Conservation (phyloP, 345 rosid genomes). For the Cardamine resedifolia region DNA sequence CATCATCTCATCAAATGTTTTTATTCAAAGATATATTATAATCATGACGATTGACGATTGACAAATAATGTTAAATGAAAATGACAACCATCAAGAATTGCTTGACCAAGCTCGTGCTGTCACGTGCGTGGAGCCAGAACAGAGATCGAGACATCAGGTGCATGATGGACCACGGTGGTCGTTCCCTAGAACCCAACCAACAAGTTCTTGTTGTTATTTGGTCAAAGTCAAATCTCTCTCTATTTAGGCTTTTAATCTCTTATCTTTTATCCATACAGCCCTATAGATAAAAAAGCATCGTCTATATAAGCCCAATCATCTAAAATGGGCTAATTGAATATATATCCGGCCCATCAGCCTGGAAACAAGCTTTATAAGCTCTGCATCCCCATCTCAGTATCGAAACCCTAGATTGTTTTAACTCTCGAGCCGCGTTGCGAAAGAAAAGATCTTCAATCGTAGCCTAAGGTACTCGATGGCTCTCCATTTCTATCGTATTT, state of each 20-base stretch:
- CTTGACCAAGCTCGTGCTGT: conserved; percentile 28
- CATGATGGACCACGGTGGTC: conserved; percentile 35
- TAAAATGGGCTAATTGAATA: neutral
- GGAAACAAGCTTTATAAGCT: conserved; percentile 2
- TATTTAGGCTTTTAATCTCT: neutral
- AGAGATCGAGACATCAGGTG: conserved; percentile 24
- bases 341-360: neutral
- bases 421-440: conserved; percentile 23
- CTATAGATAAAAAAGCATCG: neutral
- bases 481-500: neutral
- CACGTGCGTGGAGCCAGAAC: conserved; percentile 41
- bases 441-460: conserved; percentile 11
- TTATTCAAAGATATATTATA: neutral
- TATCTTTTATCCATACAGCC: neutral
- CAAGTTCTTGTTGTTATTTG: neutral
- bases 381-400: neutral
- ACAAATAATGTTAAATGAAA: conserved; percentile 15
- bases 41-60: neutral
- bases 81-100: conserved; percentile 28
- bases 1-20: too few species aligned
- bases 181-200: conserved; percentile 27
- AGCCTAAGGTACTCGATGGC: conserved; percentile 12
- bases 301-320: neutral
- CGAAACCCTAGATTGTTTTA: conserved; percentile 27
- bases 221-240: conserved; percentile 13